These are phyloP conservation scores for Tremella fuciformis DNA, from an alignment of 768 basidiomycete species.

Conservation along the genomic window DNA sequence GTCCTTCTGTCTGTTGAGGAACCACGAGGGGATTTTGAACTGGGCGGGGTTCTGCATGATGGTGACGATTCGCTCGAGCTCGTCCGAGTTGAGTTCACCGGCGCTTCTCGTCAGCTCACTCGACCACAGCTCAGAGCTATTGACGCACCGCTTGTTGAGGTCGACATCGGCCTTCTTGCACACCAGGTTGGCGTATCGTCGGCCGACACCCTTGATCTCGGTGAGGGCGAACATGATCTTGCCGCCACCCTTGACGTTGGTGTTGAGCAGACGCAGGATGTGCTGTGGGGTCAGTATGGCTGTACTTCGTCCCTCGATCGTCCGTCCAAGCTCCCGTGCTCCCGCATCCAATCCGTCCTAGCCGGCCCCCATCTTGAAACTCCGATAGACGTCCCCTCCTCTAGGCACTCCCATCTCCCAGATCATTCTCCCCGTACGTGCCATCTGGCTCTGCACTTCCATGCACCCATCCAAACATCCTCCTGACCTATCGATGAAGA, in stretches of 20 bases:
- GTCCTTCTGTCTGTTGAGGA: conserved; percentile 98
- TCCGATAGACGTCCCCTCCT: too few species aligned
- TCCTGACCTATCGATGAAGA: too few species aligned
- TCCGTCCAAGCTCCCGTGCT: too few species aligned
- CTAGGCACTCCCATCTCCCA: too few species aligned
- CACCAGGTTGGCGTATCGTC: conserved; percentile 96
- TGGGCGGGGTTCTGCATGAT: conserved; percentile 99
- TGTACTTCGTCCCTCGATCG: too few species aligned
- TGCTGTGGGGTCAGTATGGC: conserved; percentile 62
- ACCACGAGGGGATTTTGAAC: conserved; percentile 99
- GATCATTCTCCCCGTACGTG: not conserved
- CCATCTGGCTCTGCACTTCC: too few species aligned
- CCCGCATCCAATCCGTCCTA: too few species aligned
- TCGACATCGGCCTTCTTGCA: conserved; percentile 99
- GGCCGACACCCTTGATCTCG: conserved; percentile 99
- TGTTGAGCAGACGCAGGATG: conserved; percentile 95
- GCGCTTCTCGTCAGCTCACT: conserved; percentile 63
- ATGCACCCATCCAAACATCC: too few species aligned
- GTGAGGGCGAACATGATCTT: conserved; percentile 98
- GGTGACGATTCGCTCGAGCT: conserved; percentile 96
- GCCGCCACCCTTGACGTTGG: conserved; percentile 98
- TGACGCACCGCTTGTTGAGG: conserved; percentile 90
- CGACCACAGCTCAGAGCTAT: too few species aligned
- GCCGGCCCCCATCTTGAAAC: too few species aligned
- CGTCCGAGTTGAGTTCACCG: conserved; percentile 98